Evolutionary conservation across 345 rosid species (phyloP), one percentile per base, ranked within the genome.

Genomic region (Linum lewisii): DNA sequence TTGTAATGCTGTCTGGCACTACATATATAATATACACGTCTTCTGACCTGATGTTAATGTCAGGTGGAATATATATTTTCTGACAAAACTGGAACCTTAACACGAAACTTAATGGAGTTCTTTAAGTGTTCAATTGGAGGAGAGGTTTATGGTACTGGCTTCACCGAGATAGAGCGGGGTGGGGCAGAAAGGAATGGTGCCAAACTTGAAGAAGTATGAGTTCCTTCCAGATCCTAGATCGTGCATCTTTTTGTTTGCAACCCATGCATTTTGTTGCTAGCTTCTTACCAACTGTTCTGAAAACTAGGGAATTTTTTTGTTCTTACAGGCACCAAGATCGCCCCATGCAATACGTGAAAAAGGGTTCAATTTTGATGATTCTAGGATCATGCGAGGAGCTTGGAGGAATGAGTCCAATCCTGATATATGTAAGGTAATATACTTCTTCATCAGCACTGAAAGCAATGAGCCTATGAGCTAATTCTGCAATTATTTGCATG

Each of bases 51-150:
- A 45, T 64, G 63, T 63, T 61, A 57, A 73, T 61, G 24, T 64
- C 85, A 94, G 99, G 97, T 94, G 76, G 97, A 94, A 67, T 94
- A 87, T 72, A 87, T 94, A 44, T 94, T 94, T 79, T 90, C 99
- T 54, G 97, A 94, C 76, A 94, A 90, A 84, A 94, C 99, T 54
- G 99, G 99, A 73, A 94, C 99, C 58, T 82, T 94, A 73, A 94
- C 99, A 15, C 83, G 99, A 74, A 94, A 94, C 72, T 73, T 90
- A 75, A 94, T 94, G 99, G 99, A 94, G 82, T 94, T 94, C 72
- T 94, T 94, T 69, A 94, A 94, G 82, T 90, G 99, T 75, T 90
- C 99, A 32, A 87, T 94, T 77, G 99, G 95, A 68, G 99, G 96
- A 65, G 88, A 81, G 76, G 74, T 77, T 54, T 94, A 94, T 76